Base-by-base conservation (phyloP, 2,329 filamentous ascomycete genomes). In the Diaporthe aspalathi region DNA sequence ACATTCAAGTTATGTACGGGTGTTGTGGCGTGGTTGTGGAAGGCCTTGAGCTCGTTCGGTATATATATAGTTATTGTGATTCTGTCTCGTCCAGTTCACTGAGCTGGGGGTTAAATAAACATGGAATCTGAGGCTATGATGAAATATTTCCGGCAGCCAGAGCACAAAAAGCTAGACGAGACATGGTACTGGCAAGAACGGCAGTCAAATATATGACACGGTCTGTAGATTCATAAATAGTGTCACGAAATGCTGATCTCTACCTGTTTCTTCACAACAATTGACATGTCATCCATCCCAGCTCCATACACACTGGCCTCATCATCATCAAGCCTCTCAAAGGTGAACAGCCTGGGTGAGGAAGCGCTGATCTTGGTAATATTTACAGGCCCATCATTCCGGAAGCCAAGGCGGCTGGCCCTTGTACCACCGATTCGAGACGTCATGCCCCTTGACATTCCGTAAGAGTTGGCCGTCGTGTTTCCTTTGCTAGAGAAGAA, bases 231-330 rank as follows among this genome's bases (percentile, higher is more conserved):
- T 3, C 6, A 17, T n/a, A n/a, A 24, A 35, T 2, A 38, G 17
- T 5, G 16, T 24, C 47, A 24, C 6, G 57, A 22, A n/a, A 63
- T 14, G 27, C 57, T 71, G 43, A 71, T 54, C 17, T 50, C 57
- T 17, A 71, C 53, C 56, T 71, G 65, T 2, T 67, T 71, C 65
- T 68, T 68, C 27, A 71, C 70, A 47, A 71, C 9, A 32, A 71
- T 71, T 12, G 70, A 40, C 49, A 53, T 68, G 47, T 71, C 70
- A 35, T 69, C 70, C 32, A 65, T 17, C 20, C 50, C 65, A 32
- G 47, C 24, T 24, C 53, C 65, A 8, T 57, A 56, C 20, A 53
- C 14, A 6, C 65, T 68, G n/a, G 60, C 65, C 7, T 71, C 66
- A 11, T 50, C 38, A 27, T 71, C 70, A 47, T 67, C 65, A 6